Conservation (phyloP, 1,139 yeast species). For the Pichia norvegensis region DNA sequence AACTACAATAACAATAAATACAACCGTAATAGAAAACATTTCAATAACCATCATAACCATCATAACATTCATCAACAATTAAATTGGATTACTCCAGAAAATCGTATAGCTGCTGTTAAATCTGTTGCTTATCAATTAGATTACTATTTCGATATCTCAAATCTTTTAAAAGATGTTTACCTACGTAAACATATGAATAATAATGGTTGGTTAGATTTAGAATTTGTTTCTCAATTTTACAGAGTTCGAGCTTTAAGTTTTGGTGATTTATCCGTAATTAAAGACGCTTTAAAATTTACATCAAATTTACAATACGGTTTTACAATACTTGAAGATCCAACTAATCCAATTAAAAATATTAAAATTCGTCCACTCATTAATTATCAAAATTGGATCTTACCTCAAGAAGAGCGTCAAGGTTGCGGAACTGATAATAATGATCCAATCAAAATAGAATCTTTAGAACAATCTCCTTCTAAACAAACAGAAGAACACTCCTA, state of each 20-base stretch:
- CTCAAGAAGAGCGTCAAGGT: conserved; percentile 38
- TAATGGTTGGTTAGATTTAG: conserved; percentile 64
- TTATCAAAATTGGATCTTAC: conserved; percentile 45
- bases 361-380: conserved; percentile 39
- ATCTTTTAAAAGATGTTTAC: conserved; percentile 72
- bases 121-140: conserved; percentile 54
- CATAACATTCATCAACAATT: conserved; percentile 1
- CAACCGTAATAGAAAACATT: conserved; percentile 5
- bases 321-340: not conserved
- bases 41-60: not conserved
- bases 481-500: not conserved
- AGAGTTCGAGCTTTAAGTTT: conserved; percentile 56
- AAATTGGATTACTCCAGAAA: conserved; percentile 12
- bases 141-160: conserved; percentile 84
- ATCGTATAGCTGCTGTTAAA: conserved; percentile 8
- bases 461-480: not conserved
- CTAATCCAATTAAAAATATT: conserved; percentile 12
- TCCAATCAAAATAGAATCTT: conserved; percentile 11
- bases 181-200: conserved; percentile 74
- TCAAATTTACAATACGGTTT: conserved; percentile 37
- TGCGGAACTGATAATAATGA: conserved; percentile 23
- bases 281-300: conserved; percentile 38
- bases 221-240: conserved; percentile 60
- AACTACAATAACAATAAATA: not conserved
- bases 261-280: conserved; percentile 40